Evolutionary conservation across 2,329 filamentous ascomycete species (phyloP).

Genomic region (Fusarium agapanthi): DNA sequence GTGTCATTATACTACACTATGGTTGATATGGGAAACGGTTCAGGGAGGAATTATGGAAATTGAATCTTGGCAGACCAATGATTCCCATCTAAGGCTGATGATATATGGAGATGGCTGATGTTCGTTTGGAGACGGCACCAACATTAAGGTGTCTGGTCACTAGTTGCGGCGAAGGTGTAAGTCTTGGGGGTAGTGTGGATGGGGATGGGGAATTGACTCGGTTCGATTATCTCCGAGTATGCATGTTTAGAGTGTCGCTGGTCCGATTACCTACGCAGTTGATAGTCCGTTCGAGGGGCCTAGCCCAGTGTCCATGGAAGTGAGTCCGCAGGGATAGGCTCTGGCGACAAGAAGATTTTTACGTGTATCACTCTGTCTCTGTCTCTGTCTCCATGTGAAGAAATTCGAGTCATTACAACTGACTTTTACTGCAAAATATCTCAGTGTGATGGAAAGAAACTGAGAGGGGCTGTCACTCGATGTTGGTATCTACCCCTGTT

Average conservation of each 20-base stretch:
- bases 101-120: not conserved
- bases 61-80: slow-evolving; percentile 15
- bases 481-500: slow-evolving; percentile 17
- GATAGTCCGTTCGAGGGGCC: not conserved
- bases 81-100: not conserved
- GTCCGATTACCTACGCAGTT: not conserved
- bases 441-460: not conserved
- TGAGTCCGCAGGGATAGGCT: not conserved
- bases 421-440: not conserved
- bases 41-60: slow-evolving; percentile 5
- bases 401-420: not conserved
- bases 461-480: not conserved
- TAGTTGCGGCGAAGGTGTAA: not conserved
- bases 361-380: not conserved
- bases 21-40: slow-evolving; percentile 10
- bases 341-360: not conserved
- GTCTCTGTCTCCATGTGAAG: not conserved
- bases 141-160: not conserved
- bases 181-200: not conserved
- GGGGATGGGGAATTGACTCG: not conserved
- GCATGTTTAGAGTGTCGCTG: not conserved
- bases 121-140: not conserved
- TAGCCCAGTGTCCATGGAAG: not conserved
- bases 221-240: not conserved
- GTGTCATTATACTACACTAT: slow-evolving; percentile 1